Conservation (phyloP, 495 filamentous ascomycete species). For the Podospora didyma region DNA sequence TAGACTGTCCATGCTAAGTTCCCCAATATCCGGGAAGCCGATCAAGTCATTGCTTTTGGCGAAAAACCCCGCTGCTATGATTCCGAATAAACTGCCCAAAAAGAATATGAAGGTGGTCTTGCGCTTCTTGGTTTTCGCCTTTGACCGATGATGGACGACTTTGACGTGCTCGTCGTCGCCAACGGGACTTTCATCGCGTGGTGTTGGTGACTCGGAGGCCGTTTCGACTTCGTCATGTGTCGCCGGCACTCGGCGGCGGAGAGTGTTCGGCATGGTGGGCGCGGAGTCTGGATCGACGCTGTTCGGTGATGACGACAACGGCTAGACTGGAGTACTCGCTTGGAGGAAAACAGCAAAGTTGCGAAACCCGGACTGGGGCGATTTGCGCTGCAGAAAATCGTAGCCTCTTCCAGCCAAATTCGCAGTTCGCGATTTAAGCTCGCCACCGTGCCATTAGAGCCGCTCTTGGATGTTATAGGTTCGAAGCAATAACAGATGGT, state of each 20-base stretch:
- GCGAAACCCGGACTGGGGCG: no score
- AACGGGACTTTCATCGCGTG: conserved; percentile 41
- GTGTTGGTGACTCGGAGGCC: conserved; percentile 23
- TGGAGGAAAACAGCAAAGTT: not conserved
- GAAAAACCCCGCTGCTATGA: conserved; percentile 78
- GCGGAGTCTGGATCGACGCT: not conserved
- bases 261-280: conserved; percentile 37
- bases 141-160: conserved; percentile 39
- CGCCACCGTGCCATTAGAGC: no score
- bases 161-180: conserved; percentile 41
- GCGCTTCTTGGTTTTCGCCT: conserved; percentile 61
- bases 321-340: no score
- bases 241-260: conserved; percentile 45
- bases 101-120: conserved; percentile 75
- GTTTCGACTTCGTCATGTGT: conserved; percentile 1
- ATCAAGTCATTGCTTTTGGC: conserved; percentile 81
- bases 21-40: conserved; percentile 71
- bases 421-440: no score
- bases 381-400: no score
- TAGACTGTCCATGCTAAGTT: conserved; percentile 77
- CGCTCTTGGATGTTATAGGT: no score
- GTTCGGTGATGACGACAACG: not conserved
- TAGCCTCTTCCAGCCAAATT: no score
- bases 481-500: no score
- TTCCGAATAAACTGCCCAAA: conserved; percentile 77